A percentile compares a stretch with the other conserved stretches of the same genome.
phyloP scores from a whole-genome alignment of 2,329 filamentous ascomycete genomes.

The Ophiocordyceps sinensis region DNA sequence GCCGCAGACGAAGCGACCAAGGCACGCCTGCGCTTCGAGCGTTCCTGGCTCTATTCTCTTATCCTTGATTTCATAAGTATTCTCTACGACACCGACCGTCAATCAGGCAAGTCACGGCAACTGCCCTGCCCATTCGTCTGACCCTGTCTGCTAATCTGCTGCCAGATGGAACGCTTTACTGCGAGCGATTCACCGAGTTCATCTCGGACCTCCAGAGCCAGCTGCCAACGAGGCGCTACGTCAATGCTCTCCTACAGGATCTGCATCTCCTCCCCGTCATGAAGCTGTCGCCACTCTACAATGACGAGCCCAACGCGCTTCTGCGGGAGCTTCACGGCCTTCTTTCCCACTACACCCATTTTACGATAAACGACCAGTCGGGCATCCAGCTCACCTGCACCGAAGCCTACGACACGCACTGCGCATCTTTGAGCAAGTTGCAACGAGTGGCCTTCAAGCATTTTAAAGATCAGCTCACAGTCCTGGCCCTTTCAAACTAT shows the following conservation, averaged over 20 bases:
- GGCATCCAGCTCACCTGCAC: slow-evolving; percentile 58
- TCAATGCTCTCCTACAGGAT: slow-evolving; percentile 77
- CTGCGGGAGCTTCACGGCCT: slow-evolving; percentile 68
- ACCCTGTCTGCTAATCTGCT: slow-evolving; percentile 6
- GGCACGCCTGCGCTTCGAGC: slow-evolving; percentile 72
- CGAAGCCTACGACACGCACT: slow-evolving; percentile 70
- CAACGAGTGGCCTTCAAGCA: slow-evolving; percentile 66
- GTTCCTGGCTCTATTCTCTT: slow-evolving; percentile 83
- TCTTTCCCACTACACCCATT: slow-evolving; percentile 76
- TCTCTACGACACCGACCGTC: slow-evolving; percentile 44
- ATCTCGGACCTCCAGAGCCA: slow-evolving; percentile 85
- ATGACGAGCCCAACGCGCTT: slow-evolving; percentile 58
- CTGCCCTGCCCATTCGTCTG: background rate
- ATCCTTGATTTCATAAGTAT: slow-evolving; percentile 68
- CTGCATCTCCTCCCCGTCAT: slow-evolving; percentile 70
- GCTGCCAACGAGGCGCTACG: slow-evolving; percentile 82
- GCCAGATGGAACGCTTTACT: slow-evolving; percentile 60
- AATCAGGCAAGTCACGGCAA: slow-evolving; percentile 22
- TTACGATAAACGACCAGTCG: slow-evolving; percentile 83
- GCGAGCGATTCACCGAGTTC: slow-evolving; percentile 86
- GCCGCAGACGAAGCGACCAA: slow-evolving; percentile 68
- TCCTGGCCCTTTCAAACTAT: slow-evolving; percentile 85
- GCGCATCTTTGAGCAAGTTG: slow-evolving; percentile 58
- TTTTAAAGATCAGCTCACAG: slow-evolving; percentile 82
- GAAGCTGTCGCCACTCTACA: slow-evolving; percentile 63